Conservation (phyloP, 1,284 basidiomycete species). For the Puccinia novopanici region DNA sequence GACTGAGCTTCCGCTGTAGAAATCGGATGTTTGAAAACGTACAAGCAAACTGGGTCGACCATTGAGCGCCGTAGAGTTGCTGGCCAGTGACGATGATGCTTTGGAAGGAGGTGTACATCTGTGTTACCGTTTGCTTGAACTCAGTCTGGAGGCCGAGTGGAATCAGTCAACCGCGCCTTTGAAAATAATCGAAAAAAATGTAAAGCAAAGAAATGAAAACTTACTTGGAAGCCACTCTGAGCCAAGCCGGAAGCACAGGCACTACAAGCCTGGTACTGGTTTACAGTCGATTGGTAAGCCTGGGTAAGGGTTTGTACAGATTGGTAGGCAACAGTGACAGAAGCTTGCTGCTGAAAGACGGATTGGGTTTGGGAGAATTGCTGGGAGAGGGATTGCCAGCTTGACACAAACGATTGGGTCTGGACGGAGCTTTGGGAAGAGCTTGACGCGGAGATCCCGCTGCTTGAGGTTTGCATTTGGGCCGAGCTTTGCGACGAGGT, state of each 20-base stretch:
- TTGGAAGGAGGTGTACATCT: slow-evolving; percentile 8
- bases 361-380: not conserved
- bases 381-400: slow-evolving; percentile 9
- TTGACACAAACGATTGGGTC: too few species aligned
- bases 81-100: not conserved
- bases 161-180: too few species aligned
- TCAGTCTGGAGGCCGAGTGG: not conserved
- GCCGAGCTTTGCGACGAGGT: too few species aligned
- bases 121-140: not conserved
- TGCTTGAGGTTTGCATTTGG: too few species aligned
- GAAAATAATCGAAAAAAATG: too few species aligned
- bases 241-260: not conserved
- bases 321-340: not conserved
- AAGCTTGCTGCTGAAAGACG: not conserved
- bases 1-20: too few species aligned
- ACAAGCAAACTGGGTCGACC: not conserved
- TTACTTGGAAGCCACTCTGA: slow-evolving; percentile 1
- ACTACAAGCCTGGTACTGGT: not conserved
- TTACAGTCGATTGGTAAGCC: slow-evolving; percentile 7
- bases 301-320: slow-evolving; percentile 10
- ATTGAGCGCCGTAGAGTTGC: not conserved
- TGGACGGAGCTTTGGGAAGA: too few species aligned
- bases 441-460: too few species aligned
- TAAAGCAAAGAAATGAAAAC: too few species aligned
- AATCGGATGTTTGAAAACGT: not conserved